These are phyloP conservation scores for Claviceps sp. DNA, from an alignment of 2,329 filamentous ascomycete species.

Conservation along the genomic window DNA sequence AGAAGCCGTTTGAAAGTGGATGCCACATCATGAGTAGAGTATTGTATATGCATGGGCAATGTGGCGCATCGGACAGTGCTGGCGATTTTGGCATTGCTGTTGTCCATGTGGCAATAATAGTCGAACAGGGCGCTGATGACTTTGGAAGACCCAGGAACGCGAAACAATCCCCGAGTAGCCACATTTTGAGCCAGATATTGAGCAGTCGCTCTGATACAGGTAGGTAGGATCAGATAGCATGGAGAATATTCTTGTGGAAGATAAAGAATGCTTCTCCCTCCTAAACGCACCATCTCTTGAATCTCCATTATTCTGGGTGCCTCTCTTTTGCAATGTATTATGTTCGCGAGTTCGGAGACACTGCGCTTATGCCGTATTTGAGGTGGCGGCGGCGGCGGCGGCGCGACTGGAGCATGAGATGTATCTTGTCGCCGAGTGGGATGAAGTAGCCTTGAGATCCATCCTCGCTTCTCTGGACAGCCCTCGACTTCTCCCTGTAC, in stretches of 20 bases:
- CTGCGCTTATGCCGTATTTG: constrained; percentile 32
- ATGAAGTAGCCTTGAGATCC: constrained; percentile 25
- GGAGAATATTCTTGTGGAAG: constrained; percentile 46
- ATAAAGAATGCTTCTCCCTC: constrained; percentile 48
- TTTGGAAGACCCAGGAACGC: constrained; percentile 45
- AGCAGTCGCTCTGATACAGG: constrained; percentile 52
- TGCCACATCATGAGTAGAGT: constrained; percentile 50
- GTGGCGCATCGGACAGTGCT: constrained; percentile 45
- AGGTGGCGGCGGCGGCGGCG: constrained; percentile 4
- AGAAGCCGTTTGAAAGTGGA: constrained; percentile 55
- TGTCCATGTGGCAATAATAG: constrained; percentile 42
- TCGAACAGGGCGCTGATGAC: constrained; percentile 46
- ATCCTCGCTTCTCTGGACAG: constrained; percentile 20
- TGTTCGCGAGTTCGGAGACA: constrained; percentile 39
- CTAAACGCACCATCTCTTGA: constrained; percentile 46
- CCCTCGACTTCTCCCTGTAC: constrained; percentile 9
- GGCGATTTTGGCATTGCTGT: constrained; percentile 35
- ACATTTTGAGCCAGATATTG: constrained; percentile 47
- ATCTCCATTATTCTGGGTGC: constrained; percentile 37
- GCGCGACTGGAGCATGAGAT: constrained; percentile 2
- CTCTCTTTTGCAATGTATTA: constrained; percentile 30
- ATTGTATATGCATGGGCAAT: constrained; percentile 46
- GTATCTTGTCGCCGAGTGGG: constrained; percentile 8
- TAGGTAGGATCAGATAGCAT: constrained; percentile 44
- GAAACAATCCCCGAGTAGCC: constrained; percentile 45